Conservation (phyloP, 2,329 filamentous ascomycete genomes). For the Byssothecium circinans region DNA sequence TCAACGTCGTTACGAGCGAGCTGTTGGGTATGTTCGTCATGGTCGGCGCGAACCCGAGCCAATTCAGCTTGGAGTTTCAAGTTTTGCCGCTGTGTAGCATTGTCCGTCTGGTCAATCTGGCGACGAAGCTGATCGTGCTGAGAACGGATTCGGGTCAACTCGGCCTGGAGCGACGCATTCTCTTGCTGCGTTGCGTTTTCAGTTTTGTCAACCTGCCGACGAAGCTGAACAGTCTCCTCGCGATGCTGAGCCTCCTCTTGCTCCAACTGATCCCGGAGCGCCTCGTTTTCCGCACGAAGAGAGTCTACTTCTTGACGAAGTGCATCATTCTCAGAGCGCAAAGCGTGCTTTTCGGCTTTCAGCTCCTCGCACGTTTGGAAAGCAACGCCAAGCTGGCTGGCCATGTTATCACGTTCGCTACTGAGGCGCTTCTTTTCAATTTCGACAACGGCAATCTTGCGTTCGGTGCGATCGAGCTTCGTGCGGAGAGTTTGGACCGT, state of each 20-base stretch:
- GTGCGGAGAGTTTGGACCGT: constrained; percentile 63
- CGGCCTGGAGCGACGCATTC: constrained; percentile 37
- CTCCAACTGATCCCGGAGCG: constrained; percentile 36
- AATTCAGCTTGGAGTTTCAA: constrained; percentile 38
- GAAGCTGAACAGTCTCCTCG: constrained; percentile 39
- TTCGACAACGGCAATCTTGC: constrained; percentile 63
- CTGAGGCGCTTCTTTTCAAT: constrained; percentile 64
- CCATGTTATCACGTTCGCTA: constrained; percentile 66
- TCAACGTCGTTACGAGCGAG: constrained; percentile 37
- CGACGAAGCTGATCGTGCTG: constrained; percentile 38
- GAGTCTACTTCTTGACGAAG: constrained; percentile 42
- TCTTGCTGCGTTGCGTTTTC: constrained; percentile 39
- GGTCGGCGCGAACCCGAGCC: constrained; percentile 32
- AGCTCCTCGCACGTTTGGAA: constrained; percentile 59
- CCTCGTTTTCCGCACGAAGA: constrained; percentile 38
- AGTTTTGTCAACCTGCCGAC: constrained; percentile 35
- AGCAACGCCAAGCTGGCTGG: constrained; percentile 63
- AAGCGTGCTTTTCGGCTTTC: constrained; percentile 48
- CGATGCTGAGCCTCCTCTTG: constrained; percentile 37
- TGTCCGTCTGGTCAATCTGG: constrained; percentile 37
- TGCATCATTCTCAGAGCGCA: constrained; percentile 39
- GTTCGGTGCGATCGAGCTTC: constrained; percentile 64
- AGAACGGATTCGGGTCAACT: constrained; percentile 34
- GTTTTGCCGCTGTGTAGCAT: constrained; percentile 38
- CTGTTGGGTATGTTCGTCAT: constrained; percentile 42